Conservation (phyloP, 257 asterid genomes). For the Anisodus tanguticus region DNA sequence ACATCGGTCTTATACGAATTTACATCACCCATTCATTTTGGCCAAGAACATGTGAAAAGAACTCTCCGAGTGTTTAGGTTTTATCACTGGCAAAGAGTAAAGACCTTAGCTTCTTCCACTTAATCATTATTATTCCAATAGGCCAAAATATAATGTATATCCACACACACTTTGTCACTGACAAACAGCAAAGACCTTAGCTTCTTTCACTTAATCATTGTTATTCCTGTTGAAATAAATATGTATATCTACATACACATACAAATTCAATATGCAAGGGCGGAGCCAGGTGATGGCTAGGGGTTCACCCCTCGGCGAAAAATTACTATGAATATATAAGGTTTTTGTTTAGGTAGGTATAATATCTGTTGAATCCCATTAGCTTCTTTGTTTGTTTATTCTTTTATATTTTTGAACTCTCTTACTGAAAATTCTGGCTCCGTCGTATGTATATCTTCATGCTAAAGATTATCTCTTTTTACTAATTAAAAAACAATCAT, state of each 20-base stretch:
- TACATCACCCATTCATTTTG: neutral
- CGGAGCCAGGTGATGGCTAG: too few species aligned
- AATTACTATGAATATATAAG: too few species aligned
- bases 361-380: too few species aligned
- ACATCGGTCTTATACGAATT: too few species aligned
- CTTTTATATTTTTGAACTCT: too few species aligned
- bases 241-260: neutral
- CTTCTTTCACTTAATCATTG: conserved; percentile 25
- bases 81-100: conserved; percentile 19
- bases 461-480: neutral
- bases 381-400: too few species aligned
- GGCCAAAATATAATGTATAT: neutral
- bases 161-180: conserved; percentile 10
- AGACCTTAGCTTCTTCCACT: neutral
- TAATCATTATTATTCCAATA: neutral
- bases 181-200: neutral
- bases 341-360: too few species aligned
- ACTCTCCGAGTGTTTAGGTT: neutral
- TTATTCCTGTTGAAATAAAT: neutral
- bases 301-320: too few species aligned
- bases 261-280: neutral
- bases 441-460: neutral
- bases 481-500: neutral
- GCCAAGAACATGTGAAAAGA: neutral
- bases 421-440: too few species aligned